Conservation (phyloP, 2,329 filamentous ascomycete species). For the Neofusicoccum laricinum region DNA sequence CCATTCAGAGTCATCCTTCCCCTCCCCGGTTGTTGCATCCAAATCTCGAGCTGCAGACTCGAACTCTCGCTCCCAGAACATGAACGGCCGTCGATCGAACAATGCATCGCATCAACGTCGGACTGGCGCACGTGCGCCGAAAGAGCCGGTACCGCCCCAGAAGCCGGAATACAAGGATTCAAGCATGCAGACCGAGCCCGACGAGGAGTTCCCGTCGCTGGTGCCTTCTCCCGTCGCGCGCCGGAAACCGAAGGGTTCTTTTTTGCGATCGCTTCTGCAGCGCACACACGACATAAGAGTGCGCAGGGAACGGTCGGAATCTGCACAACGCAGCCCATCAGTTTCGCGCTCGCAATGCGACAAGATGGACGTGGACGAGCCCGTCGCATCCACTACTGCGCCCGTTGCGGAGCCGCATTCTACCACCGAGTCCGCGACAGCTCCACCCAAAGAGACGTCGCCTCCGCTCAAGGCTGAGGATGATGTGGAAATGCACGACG, state of each 20-base stretch:
- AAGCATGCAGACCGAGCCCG: constrained; percentile 41
- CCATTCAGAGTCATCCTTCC: constrained; percentile 30
- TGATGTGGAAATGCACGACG: constrained; percentile 50
- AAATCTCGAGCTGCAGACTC: constrained; percentile 18
- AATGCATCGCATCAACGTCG: constrained; percentile 19
- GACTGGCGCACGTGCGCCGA: constrained; percentile 31
- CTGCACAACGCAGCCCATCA: constrained; percentile 26
- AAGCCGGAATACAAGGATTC: constrained; percentile 24
- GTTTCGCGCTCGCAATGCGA: background rate
- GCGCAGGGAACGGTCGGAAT: constrained; percentile 35
- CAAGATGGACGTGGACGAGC: constrained; percentile 11
- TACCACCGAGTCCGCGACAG: constrained; percentile 24
- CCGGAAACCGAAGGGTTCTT: constrained; percentile 26
- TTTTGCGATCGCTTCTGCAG: constrained; percentile 36
- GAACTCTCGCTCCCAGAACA: constrained; percentile 14
- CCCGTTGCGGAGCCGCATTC: constrained; percentile 14
- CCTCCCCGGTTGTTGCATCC: constrained; percentile 24
- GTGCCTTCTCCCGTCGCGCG: constrained; percentile 31
- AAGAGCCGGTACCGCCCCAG: constrained; percentile 34
- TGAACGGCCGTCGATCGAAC: constrained; percentile 12
- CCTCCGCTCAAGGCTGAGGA: constrained; percentile 21
- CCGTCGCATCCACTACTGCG: background rate
- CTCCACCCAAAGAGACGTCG: constrained; percentile 12
- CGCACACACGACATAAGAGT: constrained; percentile 37
- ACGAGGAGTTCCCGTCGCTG: constrained; percentile 34